A percentile compares a stretch with the other conserved stretches of the same genome.
Evolutionary conservation across 768 basidiomycete genomes (phyloP).

Genomic region (Boletus subcaerulescens): DNA sequence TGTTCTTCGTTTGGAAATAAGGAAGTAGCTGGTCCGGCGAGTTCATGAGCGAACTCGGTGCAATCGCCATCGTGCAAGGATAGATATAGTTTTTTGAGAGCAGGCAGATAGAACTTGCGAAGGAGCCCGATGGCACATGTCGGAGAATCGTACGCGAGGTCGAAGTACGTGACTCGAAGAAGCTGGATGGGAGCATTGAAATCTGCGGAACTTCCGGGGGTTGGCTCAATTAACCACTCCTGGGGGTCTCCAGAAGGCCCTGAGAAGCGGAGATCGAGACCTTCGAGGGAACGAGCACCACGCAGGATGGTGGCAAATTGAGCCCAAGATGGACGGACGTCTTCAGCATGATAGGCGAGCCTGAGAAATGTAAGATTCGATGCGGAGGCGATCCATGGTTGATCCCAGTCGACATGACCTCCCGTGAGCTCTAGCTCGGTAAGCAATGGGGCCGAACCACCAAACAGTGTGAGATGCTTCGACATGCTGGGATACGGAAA

Average conservation of each 20-base stretch:
- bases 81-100: conserved; percentile 39
- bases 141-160: conserved; percentile 51
- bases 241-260: conserved; percentile 48
- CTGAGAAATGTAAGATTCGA: conserved; percentile 46
- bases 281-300: conserved; percentile 50
- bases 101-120: conserved; percentile 32
- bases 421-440: conserved; percentile 55
- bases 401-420: conserved; percentile 67
- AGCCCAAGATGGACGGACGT: conserved; percentile 60
- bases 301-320: conserved; percentile 52
- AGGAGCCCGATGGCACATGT: conserved; percentile 36
- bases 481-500: conserved; percentile 23
- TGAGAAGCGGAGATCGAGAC: conserved; percentile 52
- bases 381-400: conserved; percentile 20
- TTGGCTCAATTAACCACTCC: conserved; percentile 33
- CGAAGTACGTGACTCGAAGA: conserved; percentile 29
- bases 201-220: conserved; percentile 16
- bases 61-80: conserved; percentile 58
- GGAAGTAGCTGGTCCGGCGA: conserved; percentile 29
- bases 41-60: conserved; percentile 42
- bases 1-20: conserved; percentile 32
- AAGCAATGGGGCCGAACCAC: conserved; percentile 51
- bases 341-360: conserved; percentile 59
- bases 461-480: conserved; percentile 47
- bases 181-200: conserved; percentile 32